Percentiles rank a stretch among this genome's conserved stretches.
Conservation (phyloP, 2,329 filamentous ascomycete species). For the Huntiella omanensis region DNA sequence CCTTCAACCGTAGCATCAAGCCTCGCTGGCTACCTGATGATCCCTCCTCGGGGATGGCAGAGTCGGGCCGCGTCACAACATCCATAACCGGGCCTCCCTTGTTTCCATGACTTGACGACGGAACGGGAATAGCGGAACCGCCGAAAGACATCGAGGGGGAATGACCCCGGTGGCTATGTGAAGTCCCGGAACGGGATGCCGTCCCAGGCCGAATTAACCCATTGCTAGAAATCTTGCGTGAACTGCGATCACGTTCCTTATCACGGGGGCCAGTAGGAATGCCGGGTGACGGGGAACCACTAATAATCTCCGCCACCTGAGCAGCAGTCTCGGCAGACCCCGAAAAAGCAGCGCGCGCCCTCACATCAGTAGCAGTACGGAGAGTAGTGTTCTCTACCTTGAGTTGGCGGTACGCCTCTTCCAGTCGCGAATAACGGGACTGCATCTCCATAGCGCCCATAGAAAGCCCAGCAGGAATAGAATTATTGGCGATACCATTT, state of each 20-base stretch:
- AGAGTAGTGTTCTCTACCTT: slow-evolving; percentile 53
- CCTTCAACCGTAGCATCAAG: slow-evolving; percentile 70
- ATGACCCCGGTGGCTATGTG: slow-evolving; percentile 9
- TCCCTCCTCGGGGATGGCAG: slow-evolving; percentile 6
- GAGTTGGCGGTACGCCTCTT: slow-evolving; percentile 42
- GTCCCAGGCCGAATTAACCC: slow-evolving; percentile 17
- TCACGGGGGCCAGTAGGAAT: slow-evolving; percentile 36
- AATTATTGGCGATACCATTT: slow-evolving; percentile 37
- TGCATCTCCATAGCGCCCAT: slow-evolving; percentile 21
- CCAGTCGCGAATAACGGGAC: slow-evolving; percentile 31
- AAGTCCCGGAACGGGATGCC: slow-evolving; percentile 15
- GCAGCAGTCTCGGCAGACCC: slow-evolving; percentile 17
- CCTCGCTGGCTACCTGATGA: slow-evolving; percentile 36
- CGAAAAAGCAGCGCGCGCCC: slow-evolving; percentile 24
- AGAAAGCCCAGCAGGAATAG: slow-evolving; percentile 19
- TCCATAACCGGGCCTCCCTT: slow-evolving; percentile 10
- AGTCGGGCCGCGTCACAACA: slow-evolving; percentile 9
- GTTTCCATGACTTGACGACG: slow-evolving; percentile 7
- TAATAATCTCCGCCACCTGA: slow-evolving; percentile 11
- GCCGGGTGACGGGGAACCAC: slow-evolving; percentile 32
- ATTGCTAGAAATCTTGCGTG: slow-evolving; percentile 10
- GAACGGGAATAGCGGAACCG: slow-evolving; percentile 6
- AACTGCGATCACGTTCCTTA: slow-evolving; percentile 19
- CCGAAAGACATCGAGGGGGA: slow-evolving; percentile 1
- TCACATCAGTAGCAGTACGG: slow-evolving; percentile 40